Conservation (phyloP, 352 stramenopile species). For the Globisporangium mamillatum region DNA sequence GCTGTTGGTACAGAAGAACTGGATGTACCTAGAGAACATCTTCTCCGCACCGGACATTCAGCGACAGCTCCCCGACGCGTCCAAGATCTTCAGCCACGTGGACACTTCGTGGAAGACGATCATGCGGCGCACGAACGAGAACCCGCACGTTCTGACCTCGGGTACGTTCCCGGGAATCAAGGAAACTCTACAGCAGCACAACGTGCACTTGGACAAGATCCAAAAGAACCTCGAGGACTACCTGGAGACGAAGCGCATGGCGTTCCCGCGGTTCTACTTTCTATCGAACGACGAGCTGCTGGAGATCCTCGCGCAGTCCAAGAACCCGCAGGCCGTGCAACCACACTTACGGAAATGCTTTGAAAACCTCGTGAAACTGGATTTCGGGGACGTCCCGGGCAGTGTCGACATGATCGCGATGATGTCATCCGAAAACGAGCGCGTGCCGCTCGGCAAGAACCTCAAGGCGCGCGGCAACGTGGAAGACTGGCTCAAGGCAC, state of each 20-base stretch:
- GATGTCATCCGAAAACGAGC: conserved; percentile 89
- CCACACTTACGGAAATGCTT: conserved; percentile 95
- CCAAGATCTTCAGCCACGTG: conserved; percentile 90
- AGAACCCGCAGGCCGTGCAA: conserved; percentile 93
- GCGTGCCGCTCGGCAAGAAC: conserved; percentile 88
- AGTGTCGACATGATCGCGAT: conserved; percentile 94
- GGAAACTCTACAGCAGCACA: conserved; percentile 82
- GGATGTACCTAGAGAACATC: conserved; percentile 88
- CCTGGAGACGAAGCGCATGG: conserved; percentile 91
- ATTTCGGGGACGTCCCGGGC: conserved; percentile 73
- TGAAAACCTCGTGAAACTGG: conserved; percentile 83
- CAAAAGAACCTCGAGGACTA: conserved; percentile 93
- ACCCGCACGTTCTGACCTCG: conserved; percentile 82
- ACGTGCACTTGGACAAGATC: conserved; percentile 86
- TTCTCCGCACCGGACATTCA: conserved; percentile 91
- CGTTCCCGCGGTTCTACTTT: conserved; percentile 94
- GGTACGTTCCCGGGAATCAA: conserved; percentile 78
- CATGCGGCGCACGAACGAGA: conserved; percentile 88
- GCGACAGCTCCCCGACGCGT: conserved; percentile 84
- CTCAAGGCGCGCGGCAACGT: conserved; percentile 90
- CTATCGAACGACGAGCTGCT: conserved; percentile 94
- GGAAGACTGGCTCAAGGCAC: conserved; percentile 85
- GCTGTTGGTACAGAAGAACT: conserved; percentile 87
- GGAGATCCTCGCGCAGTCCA: conserved; percentile 93
- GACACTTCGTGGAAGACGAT: conserved; percentile 91